Conservation (phyloP, 2,329 filamentous ascomycete genomes). For the Phyllosticta citribraziliensis region DNA sequence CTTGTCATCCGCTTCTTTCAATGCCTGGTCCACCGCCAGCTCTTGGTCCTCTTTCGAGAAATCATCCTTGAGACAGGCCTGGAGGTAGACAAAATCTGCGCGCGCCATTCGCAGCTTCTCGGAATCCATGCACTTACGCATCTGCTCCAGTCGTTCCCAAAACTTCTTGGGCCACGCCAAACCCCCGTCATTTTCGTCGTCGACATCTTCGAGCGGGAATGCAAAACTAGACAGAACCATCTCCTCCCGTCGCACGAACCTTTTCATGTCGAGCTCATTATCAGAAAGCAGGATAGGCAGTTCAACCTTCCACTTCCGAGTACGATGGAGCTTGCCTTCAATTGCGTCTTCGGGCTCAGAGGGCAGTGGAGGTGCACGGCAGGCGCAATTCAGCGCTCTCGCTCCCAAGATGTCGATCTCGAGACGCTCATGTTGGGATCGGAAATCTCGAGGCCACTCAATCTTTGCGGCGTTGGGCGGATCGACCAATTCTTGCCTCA, state of each 20-base stretch:
- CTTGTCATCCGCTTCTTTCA: constrained; percentile 17
- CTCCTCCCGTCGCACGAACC: constrained; percentile 22
- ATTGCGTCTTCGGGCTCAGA: not conserved
- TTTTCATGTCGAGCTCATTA: constrained; percentile 34
- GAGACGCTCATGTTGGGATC: constrained; percentile 18
- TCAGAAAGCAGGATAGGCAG: constrained; percentile 38
- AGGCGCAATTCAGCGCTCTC: constrained; percentile 18
- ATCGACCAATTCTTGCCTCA: constrained; percentile 16
- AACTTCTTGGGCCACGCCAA: constrained; percentile 32
- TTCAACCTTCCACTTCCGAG: constrained; percentile 32
- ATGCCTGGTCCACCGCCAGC: constrained; percentile 12
- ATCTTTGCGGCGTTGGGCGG: constrained; percentile 8
- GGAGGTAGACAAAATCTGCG: constrained; percentile 27
- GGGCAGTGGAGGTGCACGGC: constrained; percentile 7
- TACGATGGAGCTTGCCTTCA: constrained; percentile 7
- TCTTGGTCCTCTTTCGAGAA: constrained; percentile 17
- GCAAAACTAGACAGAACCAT: constrained; percentile 22
- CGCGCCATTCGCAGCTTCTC: constrained; percentile 32
- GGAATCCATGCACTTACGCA: constrained; percentile 14
- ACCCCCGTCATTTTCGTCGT: constrained; percentile 34
- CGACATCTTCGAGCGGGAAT: constrained; percentile 25
- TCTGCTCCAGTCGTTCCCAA: constrained; percentile 3
- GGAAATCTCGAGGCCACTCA: constrained; percentile 14
- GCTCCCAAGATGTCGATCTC: constrained; percentile 21
- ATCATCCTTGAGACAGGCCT: constrained; percentile 21